Base-by-base conservation (phyloP, 805 yeast species). In the Candida vaughaniae region DNA sequence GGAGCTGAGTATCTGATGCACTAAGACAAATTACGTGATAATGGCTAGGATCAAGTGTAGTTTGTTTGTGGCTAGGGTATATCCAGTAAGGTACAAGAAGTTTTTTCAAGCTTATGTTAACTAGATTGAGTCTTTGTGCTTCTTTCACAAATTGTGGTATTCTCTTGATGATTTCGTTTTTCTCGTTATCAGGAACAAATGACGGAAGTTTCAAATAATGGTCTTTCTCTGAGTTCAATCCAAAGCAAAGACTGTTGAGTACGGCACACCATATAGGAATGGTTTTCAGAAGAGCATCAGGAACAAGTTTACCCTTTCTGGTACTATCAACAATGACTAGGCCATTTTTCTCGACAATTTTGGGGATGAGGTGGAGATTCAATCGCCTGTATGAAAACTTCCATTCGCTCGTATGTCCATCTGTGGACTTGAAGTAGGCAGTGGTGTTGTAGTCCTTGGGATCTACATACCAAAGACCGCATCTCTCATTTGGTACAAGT, bases 201-300 rank as follows among this genome's bases (percentile, higher is more conserved):
- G 17, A 8, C 10, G 47, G 46, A 9, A 42, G 9, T 10, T n/a
- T 16, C 16, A 45, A 22, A 25, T 36, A 42, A 22, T 39, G 35
- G 10, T 36, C 32, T 19, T 16, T 17, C n/a, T 16, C 6, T 23
- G 22, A 31, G 15, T 31, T 46, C 3, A 43, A 49, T 15, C 67
- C 77, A 39, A 70, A 69, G 55, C 78, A 58, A 1, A 82, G 63
- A 25, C 58, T 56, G 51, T 85, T 85, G 14, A 88, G 39, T 4
- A 85, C 88, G 0, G 90, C 85, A 58, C 95, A 85, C 97, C 97
- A 89, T 1, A 87, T 85, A 0, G 96, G 96, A 1, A 89, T 68
- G 0, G 96, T 89, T 49, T 89, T 89, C 49, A 89, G 82, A 5
- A 87, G 58, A 0, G 96, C 83, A 57, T 89, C 97, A 0, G 97